A percentile compares a stretch with the other conserved stretches of the same genome.
These are phyloP conservation scores for Anthracocystis panici-leucophaei DNA, from an alignment of 1,284 basidiomycete species.

Conservation along the genomic window DNA sequence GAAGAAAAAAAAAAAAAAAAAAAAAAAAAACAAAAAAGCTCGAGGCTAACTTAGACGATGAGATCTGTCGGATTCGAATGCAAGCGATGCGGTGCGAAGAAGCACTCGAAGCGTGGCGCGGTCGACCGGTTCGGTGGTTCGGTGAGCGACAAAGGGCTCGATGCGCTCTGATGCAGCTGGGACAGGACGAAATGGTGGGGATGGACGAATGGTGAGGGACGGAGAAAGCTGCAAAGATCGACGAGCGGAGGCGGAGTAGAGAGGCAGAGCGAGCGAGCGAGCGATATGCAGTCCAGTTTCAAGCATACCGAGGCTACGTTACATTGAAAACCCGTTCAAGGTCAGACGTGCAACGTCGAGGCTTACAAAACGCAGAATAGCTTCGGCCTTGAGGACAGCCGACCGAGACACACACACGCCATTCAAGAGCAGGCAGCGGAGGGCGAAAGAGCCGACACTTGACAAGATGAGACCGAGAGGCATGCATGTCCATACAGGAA, in stretches of 20 bases:
- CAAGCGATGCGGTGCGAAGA: not conserved
- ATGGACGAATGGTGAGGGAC: conserved; percentile 10
- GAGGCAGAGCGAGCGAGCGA: conserved; percentile 15
- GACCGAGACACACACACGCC: conserved; percentile 1
- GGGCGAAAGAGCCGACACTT: not conserved
- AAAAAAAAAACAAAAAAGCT: conserved; percentile 18
- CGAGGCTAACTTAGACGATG: conserved; percentile 11
- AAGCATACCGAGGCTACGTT: conserved; percentile 7
- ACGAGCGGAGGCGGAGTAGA: conserved; percentile 30
- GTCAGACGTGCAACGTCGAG: no score
- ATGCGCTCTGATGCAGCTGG: conserved; percentile 8
- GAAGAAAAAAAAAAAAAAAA: conserved; percentile 14
- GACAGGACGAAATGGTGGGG: not conserved
- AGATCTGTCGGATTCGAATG: conserved; percentile 4
- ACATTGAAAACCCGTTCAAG: not conserved
- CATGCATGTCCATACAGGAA: conserved; percentile 1
- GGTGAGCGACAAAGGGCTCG: conserved; percentile 2
- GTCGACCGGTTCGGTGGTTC: not conserved
- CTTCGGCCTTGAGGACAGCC: not conserved
- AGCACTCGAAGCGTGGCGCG: not conserved
- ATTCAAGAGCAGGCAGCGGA: not conserved
- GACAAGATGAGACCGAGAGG: conserved; percentile 5
- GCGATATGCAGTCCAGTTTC: conserved; percentile 9
- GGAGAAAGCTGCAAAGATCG: conserved; percentile 38
- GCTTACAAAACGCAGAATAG: no score